Evolutionary conservation across 805 yeast genomes (phyloP).

Genomic region (Blastobotrys chiropterorum): DNA sequence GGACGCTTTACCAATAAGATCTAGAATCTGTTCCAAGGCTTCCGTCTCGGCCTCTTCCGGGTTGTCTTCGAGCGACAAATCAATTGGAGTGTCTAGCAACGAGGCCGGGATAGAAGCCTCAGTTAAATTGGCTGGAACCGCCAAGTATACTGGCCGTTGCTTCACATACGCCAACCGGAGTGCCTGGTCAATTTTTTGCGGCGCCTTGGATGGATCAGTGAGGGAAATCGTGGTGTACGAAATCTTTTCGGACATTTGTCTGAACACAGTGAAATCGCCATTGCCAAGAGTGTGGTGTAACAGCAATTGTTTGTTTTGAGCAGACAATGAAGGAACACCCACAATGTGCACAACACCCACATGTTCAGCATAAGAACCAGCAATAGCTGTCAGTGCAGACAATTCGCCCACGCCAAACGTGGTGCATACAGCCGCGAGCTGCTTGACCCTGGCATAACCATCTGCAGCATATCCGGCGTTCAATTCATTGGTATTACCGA

Average conservation of each 20-base stretch:
- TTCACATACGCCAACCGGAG: conserved; percentile 62
- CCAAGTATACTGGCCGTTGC: conserved; percentile 80
- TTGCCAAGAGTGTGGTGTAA: conserved; percentile 82
- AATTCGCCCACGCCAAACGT: conserved; percentile 91
- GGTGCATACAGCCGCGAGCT: conserved; percentile 67
- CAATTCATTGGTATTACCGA: conserved; percentile 85
- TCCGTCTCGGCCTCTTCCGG: conserved; percentile 58
- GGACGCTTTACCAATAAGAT: conserved; percentile 49
- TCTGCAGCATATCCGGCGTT: conserved; percentile 87
- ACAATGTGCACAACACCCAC: conserved; percentile 80
- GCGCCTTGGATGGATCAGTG: conserved; percentile 58
- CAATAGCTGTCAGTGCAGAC: conserved; percentile 78
- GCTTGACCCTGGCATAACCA: conserved; percentile 79
- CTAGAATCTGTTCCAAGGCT: conserved; percentile 47
- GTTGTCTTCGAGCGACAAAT: conserved; percentile 51
- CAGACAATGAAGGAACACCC: conserved; percentile 73
- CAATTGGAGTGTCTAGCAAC: conserved; percentile 57
- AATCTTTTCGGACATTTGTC: conserved; percentile 69
- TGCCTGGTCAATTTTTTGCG: conserved; percentile 65
- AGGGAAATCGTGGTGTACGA: conserved; percentile 60
- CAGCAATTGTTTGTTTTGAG: conserved; percentile 66
- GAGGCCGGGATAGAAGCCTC: conserved; percentile 55
- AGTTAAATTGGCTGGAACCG: conserved; percentile 75
- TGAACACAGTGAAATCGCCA: conserved; percentile 74
- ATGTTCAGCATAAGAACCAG: conserved; percentile 86